Conservation (phyloP, 164 flowering plant genomes). For the Stephania yunnanensis region DNA sequence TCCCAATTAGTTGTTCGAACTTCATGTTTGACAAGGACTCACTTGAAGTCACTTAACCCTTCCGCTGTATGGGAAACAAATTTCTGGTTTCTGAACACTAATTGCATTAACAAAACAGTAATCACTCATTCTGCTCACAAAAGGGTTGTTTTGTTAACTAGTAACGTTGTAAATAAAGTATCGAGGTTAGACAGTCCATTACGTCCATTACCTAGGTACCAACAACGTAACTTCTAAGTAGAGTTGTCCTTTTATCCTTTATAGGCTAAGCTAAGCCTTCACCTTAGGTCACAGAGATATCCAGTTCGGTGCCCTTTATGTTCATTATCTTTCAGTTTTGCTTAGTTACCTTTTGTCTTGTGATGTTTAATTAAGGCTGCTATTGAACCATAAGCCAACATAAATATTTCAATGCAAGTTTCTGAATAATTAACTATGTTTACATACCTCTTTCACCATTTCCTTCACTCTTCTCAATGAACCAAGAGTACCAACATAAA, state of each 20-base stretch:
- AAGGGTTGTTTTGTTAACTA: background rate
- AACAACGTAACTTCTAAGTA: background rate
- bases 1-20: background rate
- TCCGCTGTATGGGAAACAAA: background rate
- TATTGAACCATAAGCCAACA: background rate
- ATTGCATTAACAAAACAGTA: background rate
- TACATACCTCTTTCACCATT: constrained; percentile 77
- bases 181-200: background rate
- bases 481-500: constrained; percentile 55
- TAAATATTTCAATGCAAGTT: background rate
- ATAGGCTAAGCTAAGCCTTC: background rate
- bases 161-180: background rate
- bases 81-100: background rate
- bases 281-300: background rate
- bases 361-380: background rate
- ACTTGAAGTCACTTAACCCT: background rate
- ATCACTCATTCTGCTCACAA: background rate
- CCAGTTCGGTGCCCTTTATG: background rate
- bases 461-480: constrained; percentile 87
- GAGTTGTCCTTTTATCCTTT: background rate
- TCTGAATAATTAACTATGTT: constrained; percentile 5
- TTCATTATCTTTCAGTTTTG: background rate
- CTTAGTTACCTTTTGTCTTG: background rate
- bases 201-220: background rate
- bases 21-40: background rate